A percentile compares a stretch with the other conserved stretches of the same genome.
Conservation (phyloP, 148 eudicot genomes). For the Nyssa sinensis region DNA sequence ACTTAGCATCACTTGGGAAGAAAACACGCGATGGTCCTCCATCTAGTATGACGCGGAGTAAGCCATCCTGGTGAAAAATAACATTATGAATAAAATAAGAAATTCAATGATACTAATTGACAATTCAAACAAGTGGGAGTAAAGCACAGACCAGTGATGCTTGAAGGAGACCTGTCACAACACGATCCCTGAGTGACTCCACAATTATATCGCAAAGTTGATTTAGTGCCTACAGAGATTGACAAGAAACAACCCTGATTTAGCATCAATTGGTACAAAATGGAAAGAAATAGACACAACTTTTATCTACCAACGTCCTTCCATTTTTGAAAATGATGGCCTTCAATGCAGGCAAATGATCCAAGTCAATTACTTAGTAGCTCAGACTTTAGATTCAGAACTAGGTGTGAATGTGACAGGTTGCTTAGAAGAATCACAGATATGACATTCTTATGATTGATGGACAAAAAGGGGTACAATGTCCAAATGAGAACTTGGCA, state of each 20-base stretch:
- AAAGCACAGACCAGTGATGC: slow-evolving; percentile 74
- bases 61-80: slow-evolving; percentile 68
- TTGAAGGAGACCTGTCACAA: slow-evolving; percentile 96
- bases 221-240: slow-evolving; percentile 68
- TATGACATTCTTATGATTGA: background rate
- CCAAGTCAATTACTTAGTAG: background rate
- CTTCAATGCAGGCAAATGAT: background rate
- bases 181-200: slow-evolving; percentile 91
- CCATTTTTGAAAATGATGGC: background rate
- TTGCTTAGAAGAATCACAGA: background rate
- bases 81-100: slow-evolving; percentile 14
- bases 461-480: background rate
- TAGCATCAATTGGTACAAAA: background rate
- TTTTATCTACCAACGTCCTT: background rate
- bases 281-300: background rate
- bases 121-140: background rate
- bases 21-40: slow-evolving; percentile 95
- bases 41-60: slow-evolving; percentile 81
- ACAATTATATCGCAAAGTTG: slow-evolving; percentile 76
- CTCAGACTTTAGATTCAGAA: background rate
- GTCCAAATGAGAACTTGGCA: background rate
- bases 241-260: slow-evolving; percentile 12
- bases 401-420: background rate
- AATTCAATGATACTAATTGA: background rate
- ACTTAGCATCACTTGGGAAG: slow-evolving; percentile 65